Percentiles rank a stretch among this genome's conserved stretches.
phyloP scores from a whole-genome alignment of 2,329 filamentous ascomycete species.

The Diaporthe eres region DNA sequence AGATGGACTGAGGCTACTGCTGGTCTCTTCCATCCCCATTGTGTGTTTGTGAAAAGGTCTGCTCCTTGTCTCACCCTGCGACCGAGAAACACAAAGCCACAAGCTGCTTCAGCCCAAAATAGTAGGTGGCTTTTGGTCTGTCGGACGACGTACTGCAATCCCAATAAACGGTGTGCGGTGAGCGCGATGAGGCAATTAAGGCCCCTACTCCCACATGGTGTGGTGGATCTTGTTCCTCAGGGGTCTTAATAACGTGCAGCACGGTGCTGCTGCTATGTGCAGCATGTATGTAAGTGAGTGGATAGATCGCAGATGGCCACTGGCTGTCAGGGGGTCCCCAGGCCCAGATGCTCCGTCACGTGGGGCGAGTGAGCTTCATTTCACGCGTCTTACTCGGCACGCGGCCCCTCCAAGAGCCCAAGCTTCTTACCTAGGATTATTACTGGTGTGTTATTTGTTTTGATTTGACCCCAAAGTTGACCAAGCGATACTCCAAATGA shows the following conservation, averaged over 20 bases:
- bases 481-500: slow-evolving; percentile 19
- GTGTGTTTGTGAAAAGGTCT: background rate
- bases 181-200: slow-evolving; percentile 22
- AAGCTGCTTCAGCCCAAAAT: background rate
- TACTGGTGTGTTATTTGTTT: slow-evolving; percentile 34
- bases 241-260: slow-evolving; percentile 23
- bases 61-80: background rate
- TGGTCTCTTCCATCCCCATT: background rate
- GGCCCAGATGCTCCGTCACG: slow-evolving; percentile 7
- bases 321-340: slow-evolving; percentile 12
- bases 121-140: background rate
- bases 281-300: slow-evolving; percentile 5
- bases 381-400: slow-evolving; percentile 19
- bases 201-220: slow-evolving; percentile 19
- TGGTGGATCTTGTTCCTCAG: slow-evolving; percentile 24
- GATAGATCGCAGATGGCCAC: slow-evolving; percentile 27
- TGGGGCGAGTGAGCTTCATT: slow-evolving; percentile 11
- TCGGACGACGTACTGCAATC: background rate
- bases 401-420: slow-evolving; percentile 25
- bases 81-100: background rate
- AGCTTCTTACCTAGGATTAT: background rate
- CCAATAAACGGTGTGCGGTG: slow-evolving; percentile 11
- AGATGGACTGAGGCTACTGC: background rate
- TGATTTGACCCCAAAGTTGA: slow-evolving; percentile 32
- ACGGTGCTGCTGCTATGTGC: background rate